Base-by-base conservation (phyloP, 2,329 filamentous ascomycete genomes). In the Ceratocystis cacaofunesta region DNA sequence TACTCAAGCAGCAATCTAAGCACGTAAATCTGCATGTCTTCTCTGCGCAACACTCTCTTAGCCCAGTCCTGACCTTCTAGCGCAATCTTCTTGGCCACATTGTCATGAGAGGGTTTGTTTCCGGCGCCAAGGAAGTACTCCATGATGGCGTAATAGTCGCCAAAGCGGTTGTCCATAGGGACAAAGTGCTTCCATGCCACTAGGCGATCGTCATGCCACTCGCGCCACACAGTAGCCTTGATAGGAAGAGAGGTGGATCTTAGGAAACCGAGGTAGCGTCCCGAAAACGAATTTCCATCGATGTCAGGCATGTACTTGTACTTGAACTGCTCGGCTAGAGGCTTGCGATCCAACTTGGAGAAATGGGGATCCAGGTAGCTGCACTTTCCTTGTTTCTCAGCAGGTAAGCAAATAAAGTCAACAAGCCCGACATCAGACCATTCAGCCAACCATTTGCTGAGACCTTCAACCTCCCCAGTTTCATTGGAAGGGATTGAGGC, bases 321-420 rank as follows among this genome's bases (percentile, higher is more conserved):
- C 68, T 74, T 70, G 71, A 85, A 86, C 73, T 86, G 83, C 65
- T 82, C 72, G 19, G 61, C 52, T 43, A 67, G 25, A 15, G 61
- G n/a, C 50, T 65, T 65, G 2, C 83, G 88, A 22, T 81, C 79
- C 2, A 84, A 81, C 25, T 83, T 77, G 25, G 85, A 78, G 76
- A 97, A 97, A 75, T 89, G 96, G 69, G 91, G 85, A 55, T 79
- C 79, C 73, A 97, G 92, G 0, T 91, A 91, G 58, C 86, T 82
- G 75, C 94, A 99, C 72, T 96, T 36, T 25, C 61, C 61, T 2
- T 75, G 72, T 69, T 85, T 74, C 52, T 74, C 73, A 62, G 79
- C 70, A 10, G 77, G 75, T 5, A 74, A 68, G 71, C 82, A 85
- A 74, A 79, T 79, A 19, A 84, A 76, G 69, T 84, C 79, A 28